Evolutionary conservation across 352 stramenopile genomes (phyloP).

Genomic region (Elongisporangium undulatum): DNA sequence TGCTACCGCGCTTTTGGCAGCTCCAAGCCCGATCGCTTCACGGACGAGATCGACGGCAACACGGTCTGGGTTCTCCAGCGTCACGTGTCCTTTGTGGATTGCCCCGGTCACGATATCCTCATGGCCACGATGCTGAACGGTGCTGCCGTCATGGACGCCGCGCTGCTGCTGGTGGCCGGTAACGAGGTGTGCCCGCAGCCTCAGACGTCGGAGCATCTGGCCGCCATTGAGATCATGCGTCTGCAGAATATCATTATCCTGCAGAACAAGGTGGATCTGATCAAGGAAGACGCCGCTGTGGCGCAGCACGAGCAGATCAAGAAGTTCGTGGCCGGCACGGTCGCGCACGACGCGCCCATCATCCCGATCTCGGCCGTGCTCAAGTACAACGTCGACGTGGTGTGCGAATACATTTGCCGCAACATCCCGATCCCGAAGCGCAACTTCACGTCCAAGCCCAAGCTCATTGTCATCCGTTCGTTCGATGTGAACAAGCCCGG

Average conservation of each 20-base stretch:
- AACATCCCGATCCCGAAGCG: constrained; percentile 98
- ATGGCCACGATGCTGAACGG: constrained; percentile 99
- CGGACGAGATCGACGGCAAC: constrained; percentile 84
- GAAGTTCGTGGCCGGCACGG: constrained; percentile 87
- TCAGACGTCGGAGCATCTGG: constrained; percentile 99
- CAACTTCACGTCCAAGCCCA: constrained; percentile 97
- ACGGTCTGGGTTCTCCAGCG: constrained; percentile 91
- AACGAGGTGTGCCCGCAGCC: constrained; percentile 99
- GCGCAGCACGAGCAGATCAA: constrained; percentile 98
- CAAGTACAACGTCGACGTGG: constrained; percentile 99
- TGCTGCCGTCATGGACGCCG: constrained; percentile 99
- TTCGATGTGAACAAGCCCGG: constrained; percentile 99
- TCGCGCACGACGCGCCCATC: constrained; percentile 97
- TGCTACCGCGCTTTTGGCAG: constrained; percentile 89
- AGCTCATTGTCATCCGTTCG: constrained; percentile 99
- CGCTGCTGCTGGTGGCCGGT: constrained; percentile 96
- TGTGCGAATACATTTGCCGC: constrained; percentile 99
- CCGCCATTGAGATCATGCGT: constrained; percentile 99
- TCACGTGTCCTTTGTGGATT: constrained; percentile 99
- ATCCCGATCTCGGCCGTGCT: constrained; percentile 99
- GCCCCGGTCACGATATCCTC: constrained; percentile 99
- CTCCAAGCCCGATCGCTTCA: constrained; percentile 85
- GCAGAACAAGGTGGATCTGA: constrained; percentile 99
- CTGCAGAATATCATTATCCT: constrained; percentile 99
- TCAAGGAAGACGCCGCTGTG: constrained; percentile 97